Evolutionary conservation across 495 filamentous ascomycete genomes (phyloP), one percentile per base, ranked within the genome.

Genomic region (Podospora comata): DNA sequence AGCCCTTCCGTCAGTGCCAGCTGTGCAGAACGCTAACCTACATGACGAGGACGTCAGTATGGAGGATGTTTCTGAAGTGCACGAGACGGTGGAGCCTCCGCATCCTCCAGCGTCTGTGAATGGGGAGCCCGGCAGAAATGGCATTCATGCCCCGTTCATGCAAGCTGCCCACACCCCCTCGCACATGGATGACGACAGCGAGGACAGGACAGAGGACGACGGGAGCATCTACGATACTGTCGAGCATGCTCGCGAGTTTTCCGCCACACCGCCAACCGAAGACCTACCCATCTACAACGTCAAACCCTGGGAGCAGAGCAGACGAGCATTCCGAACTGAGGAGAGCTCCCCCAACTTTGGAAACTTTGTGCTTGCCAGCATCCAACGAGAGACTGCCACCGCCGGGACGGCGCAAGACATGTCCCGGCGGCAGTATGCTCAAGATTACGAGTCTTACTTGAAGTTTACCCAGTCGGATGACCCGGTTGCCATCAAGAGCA

Each of bases 121-220:
- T 23, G 32, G 32, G 32, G 34, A 32, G n/a, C 32, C 28, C 65
- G 19, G 39, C 65, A 4, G 65, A 64, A 48, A 48, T 48, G 5
- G 61, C 69, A 9, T 72, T 76, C 34, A 58, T 67, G 5, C 68
- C 61, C n/a, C 27, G 26, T 6, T 57, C 62, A 1, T 73, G 71
- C 62, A 67, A 58, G 15, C 70, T 64, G 16, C 18, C 72, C 72
- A 32, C 27, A 73, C 56, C 32, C 68, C 70, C 27, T 75, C 72
- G 13, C 54, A 61, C 15, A 66, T 67, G 53, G 75, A 72, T 11
- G 80, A 79, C 54, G 80, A 81, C 27, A 83, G 82, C 53, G 82
- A 85, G 34, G 80, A 82, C 61, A 85, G 87, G 62, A 83, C 90
- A 26, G 89, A 92, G 75, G 86, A 86, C 64, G 80, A 84, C 56